Evolutionary conservation across 129 eudicot species (phyloP).

Genomic region (Centaurea solstitialis): DNA sequence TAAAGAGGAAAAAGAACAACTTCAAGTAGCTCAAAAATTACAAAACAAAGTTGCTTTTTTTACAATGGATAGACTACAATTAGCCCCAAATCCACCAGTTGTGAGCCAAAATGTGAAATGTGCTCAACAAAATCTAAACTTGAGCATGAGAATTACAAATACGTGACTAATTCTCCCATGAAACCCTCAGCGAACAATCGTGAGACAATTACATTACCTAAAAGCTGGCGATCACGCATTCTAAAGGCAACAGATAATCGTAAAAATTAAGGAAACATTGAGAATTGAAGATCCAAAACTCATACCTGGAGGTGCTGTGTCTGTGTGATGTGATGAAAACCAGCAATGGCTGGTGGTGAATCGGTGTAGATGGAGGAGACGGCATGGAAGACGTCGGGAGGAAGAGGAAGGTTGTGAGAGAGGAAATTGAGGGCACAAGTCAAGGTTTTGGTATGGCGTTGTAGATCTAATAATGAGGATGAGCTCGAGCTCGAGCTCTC

Average conservation of each 20-base stretch:
- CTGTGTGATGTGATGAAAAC: not conserved
- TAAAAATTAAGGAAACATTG: not conserved
- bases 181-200: too few species aligned
- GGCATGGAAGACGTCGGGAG: conserved; percentile 50
- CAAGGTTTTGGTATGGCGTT: conserved; percentile 50
- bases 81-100: not conserved
- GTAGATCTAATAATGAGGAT: not conserved
- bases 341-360: conserved; percentile 2
- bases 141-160: not conserved
- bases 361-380: conserved; percentile 51
- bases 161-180: too few species aligned
- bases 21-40: not conserved
- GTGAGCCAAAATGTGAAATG: not conserved
- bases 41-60: not conserved
- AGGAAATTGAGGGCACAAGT: conserved; percentile 71
- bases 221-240: not conserved
- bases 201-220: not conserved
- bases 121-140: not conserved
- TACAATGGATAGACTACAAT: not conserved
- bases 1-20: not conserved
- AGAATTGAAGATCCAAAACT: not conserved
- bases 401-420: conserved; percentile 72
- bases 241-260: not conserved
- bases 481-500: conserved; percentile 7
- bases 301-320: not conserved